Percentiles rank a stretch among this genome's conserved stretches.
phyloP scores from a whole-genome alignment of 768 basidiomycete species.

The Holtermanniella nyarrowii region DNA sequence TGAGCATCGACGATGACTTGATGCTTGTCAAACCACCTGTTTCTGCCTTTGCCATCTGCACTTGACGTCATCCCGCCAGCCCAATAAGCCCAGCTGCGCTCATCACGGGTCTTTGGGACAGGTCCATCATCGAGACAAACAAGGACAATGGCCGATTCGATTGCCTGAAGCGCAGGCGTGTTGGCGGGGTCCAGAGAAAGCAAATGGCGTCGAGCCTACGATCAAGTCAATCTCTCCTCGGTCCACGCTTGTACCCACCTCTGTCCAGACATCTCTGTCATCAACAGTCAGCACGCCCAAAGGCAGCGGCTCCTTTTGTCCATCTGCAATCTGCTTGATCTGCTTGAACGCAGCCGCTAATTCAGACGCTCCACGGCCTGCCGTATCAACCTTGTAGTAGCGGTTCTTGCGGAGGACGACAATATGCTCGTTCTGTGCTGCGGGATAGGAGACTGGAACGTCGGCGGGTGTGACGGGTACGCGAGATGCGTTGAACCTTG shows the following conservation, averaged over 20 bases:
- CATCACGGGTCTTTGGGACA: slow-evolving; percentile 62
- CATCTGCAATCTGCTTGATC: slow-evolving; percentile 68
- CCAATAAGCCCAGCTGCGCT: slow-evolving; percentile 74
- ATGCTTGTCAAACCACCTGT: slow-evolving; percentile 95
- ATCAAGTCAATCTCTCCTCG: slow-evolving; percentile 8
- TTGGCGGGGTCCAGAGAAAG: slow-evolving; percentile 60
- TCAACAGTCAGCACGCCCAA: slow-evolving; percentile 80
- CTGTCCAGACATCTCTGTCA: slow-evolving; percentile 81
- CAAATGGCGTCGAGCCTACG: slow-evolving; percentile 55
- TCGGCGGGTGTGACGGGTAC: slow-evolving; percentile 76
- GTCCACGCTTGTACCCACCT: slow-evolving; percentile 53
- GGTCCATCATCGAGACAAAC: slow-evolving; percentile 69
- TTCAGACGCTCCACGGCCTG: slow-evolving; percentile 54
- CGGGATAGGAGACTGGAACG: slow-evolving; percentile 69
- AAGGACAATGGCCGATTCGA: slow-evolving; percentile 82
- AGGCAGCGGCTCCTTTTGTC: slow-evolving; percentile 51
- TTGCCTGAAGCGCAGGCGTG: slow-evolving; percentile 56
- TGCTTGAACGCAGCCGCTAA: slow-evolving; percentile 58
- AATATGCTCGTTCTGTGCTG: slow-evolving; percentile 68
- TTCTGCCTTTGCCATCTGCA: slow-evolving; percentile 57
- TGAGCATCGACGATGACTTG: slow-evolving; percentile 90
- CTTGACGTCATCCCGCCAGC: slow-evolving; percentile 45
- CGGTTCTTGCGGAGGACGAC: slow-evolving; percentile 83
- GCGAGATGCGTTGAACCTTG: slow-evolving; percentile 78
- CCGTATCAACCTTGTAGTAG: slow-evolving; percentile 73